These are phyloP conservation scores for Musa itinerans DNA, from an alignment of 176 grass and related monocot genomes.

Conservation along the genomic window DNA sequence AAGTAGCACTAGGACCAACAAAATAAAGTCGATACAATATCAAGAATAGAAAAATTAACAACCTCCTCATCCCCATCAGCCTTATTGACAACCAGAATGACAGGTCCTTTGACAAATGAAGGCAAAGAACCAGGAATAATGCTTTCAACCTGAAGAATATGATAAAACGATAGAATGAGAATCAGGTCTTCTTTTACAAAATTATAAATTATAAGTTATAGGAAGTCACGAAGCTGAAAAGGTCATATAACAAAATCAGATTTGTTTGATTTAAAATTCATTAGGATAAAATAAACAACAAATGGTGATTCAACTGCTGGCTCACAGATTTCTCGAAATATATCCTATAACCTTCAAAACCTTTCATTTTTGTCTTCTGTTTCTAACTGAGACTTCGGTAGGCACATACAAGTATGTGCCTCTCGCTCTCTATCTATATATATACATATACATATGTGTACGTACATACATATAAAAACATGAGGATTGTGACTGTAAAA, in stretches of 20 bases:
- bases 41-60: not conserved
- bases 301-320: not conserved
- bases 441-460: too few species aligned
- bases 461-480: too few species aligned
- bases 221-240: not conserved
- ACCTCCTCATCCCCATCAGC: conserved; percentile 99
- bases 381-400: too few species aligned
- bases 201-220: not conserved
- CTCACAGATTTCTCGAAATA: not conserved
- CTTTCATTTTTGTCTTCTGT: not conserved
- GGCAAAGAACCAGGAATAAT: conserved; percentile 64
- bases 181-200: not conserved
- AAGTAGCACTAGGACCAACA: conserved; percentile 1
- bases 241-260: conserved; percentile 4
- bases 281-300: not conserved
- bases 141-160: conserved; percentile 62
- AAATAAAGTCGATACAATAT: not conserved
- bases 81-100: conserved; percentile 82
- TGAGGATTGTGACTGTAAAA: too few species aligned
- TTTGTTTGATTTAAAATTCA: not conserved
- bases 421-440: too few species aligned
- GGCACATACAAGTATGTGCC: too few species aligned
- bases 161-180: conserved; percentile 16
- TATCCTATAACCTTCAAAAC: not conserved
- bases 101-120: conserved; percentile 43